A percentile compares a stretch with the other conserved stretches of the same genome.
phyloP scores from a whole-genome alignment of 179 eudicot genomes.

The Beta lomatogona region DNA sequence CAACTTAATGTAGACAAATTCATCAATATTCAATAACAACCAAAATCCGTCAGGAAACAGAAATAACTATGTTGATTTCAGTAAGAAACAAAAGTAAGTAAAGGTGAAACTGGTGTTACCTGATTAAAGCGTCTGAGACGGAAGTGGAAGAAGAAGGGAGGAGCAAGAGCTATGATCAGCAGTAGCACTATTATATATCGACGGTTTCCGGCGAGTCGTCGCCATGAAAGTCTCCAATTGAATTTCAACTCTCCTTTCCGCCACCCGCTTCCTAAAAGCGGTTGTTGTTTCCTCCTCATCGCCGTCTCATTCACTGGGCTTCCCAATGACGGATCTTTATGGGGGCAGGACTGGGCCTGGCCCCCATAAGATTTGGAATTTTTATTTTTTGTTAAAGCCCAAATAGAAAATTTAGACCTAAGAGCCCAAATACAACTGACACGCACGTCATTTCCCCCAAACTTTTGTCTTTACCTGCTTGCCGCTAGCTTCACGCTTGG shows the following conservation, averaged over 20 bases:
- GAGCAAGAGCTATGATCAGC: conserved; percentile 59
- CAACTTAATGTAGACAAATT: not conserved
- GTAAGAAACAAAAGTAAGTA: not conserved
- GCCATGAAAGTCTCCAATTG: conserved; percentile 27
- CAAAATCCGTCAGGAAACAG: not conserved
- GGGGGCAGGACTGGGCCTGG: no score
- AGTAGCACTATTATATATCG: conserved; percentile 38
- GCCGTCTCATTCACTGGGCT: not conserved
- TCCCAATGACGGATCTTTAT: no score
- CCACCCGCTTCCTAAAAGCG: conserved; percentile 13
- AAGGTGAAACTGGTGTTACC: conserved; percentile 37
- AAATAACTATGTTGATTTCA: not conserved
- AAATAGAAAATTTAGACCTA: no score
- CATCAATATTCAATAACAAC: not conserved
- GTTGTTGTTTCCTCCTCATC: conserved; percentile 28
- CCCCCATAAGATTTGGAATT: no score
- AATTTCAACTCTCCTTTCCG: not conserved
- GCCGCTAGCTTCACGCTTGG: no score
- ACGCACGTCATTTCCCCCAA: no score
- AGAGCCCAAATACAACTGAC: no score
- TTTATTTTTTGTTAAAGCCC: no score
- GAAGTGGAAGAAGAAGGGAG: conserved; percentile 87
- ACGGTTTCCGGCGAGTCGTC: conserved; percentile 15
- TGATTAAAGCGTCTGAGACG: conserved; percentile 61
- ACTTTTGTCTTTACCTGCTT: no score